Base-by-base conservation (phyloP, 177 flowering plant species). In the Tripterygium wilfordii region DNA sequence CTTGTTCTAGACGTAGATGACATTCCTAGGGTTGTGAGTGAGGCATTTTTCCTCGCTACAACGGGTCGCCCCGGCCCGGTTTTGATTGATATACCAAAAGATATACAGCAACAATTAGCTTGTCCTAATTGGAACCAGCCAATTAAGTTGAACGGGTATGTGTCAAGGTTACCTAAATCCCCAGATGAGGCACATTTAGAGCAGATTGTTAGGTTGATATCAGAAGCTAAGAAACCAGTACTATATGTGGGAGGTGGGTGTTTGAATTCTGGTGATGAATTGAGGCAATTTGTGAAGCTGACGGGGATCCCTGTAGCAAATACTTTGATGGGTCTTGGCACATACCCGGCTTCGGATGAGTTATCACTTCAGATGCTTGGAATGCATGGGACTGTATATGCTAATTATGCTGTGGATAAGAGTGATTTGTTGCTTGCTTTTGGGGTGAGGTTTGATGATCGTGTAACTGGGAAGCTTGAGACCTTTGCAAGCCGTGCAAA, bases 321-420 rank as follows among this genome's bases (percentile, higher is more conserved):
- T 60, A 82, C 89, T 42, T 51, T 82, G 60, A 82, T 82, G 89
- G 89, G 83, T 36, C 70, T 82, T 9, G 89, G 89, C 5, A 44
- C 76, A 0, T 79, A 48, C 44, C 78, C 89, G 0, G 33, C 57
- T 30, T 17, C 72, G 5, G 82, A 71, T 50, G 85, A 77, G 2
- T 49, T 72, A 17, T 76, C 88, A 0, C 62, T 87, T 16, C 72
- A 64, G 9, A 87, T 84, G 87, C 73, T 84, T 32, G 96, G 96
- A 15, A 87, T 87, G 92, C 92, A 80, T 50, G 96, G 96, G 13
- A 87, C 96, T 56, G 85, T 82, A 3, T 79, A 73, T 63, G 96
- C 96, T 0, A 83, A 86, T 62, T 83, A 83, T 56, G 80, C 91
- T 3, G 91, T 86, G 49, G 86, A 86, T 44, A 65, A 69, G 48